Evolutionary conservation across 345 rosid genomes (phyloP), one percentile per base, ranked within the genome.

Genomic region (Rhodomyrtus tomentosa): DNA sequence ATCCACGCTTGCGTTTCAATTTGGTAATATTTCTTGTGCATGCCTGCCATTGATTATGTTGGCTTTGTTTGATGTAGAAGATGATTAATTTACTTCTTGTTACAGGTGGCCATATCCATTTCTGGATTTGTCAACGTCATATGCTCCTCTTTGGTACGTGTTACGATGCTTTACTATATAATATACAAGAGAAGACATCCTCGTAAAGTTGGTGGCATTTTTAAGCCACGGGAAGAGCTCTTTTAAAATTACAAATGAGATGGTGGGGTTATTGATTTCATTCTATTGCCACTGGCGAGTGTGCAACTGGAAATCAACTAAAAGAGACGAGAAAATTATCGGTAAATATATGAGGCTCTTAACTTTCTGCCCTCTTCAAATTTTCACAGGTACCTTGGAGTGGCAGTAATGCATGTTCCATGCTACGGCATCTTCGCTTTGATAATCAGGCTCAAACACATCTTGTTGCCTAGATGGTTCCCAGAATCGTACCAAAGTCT

Each of bases 91-190:
- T 84, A 22, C 82, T n/a, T 83, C 81, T 81, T 89, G 85, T 76
- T 83, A 50, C 86, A 96, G 99, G 98, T 97, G 99, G 99, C 99
- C 99, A 7, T 97, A 97, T 90, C 92, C 95, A 48, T 95, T 97
- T 88, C 95, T 95, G 36, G 98, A 96, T 89, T 84, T 97, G 84
- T 92, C 98, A 72, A 88, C 94, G 42, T 52, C 92, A 7, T 91
- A 90, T 82, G 95, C 99, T 81, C 96, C 98, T 24, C 81, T 95
- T 84, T 95, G 99, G 99, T 97, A 93, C 51, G 91, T 81, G 45
- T 42, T 68, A 27, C 0, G 72, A 55, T 82, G 10, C 4, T 10
- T 52, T 15, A 21, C 2, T 1, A 32, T 32, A 68, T 68, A 8
- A 32, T 32, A 68, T 68, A 8, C 42, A 32, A 68, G 76, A 29